Evolutionary conservation across 1,284 basidiomycete genomes (phyloP).

Genomic region (Puccinia polysora): DNA sequence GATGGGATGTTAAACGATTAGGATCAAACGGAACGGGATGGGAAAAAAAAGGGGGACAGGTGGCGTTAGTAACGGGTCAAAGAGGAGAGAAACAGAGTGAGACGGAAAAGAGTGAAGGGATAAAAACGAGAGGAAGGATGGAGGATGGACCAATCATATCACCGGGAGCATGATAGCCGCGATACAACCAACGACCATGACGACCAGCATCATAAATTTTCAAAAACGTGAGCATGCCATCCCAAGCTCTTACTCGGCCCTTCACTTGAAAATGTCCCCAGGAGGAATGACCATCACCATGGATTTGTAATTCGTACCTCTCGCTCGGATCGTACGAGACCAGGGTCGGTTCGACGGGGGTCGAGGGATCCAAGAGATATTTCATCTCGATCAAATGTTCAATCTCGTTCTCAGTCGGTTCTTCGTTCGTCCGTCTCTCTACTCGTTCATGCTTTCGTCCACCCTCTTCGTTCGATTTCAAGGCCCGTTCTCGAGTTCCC

Average conservation of each 20-base stretch:
- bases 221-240: conserved; percentile 51
- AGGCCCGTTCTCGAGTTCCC: conserved; percentile 44
- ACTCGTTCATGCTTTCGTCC: neutral
- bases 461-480: conserved; percentile 1
- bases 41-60: neutral
- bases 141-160: conserved; percentile 50
- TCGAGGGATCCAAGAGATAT: neutral
- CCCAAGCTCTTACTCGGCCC: conserved; percentile 50
- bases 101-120: conserved; percentile 48
- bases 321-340: conserved; percentile 3
- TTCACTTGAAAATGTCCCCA: conserved; percentile 51
- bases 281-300: conserved; percentile 49
- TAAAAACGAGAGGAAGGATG: conserved; percentile 49
- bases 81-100: conserved; percentile 2
- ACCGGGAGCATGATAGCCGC: conserved; percentile 50
- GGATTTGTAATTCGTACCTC: conserved; percentile 14
- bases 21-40: neutral
- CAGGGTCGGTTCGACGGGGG: neutral
- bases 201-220: conserved; percentile 51
- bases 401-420: conserved; percentile 20
- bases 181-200: conserved; percentile 49
- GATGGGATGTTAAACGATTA: too few relatives aligned
- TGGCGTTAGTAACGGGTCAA: neutral
- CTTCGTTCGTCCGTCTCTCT: neutral
- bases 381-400: conserved; percentile 8